phyloP scores from a whole-genome alignment of 108 stramenopile species.

The Fistulifera pelliculosa region DNA sequence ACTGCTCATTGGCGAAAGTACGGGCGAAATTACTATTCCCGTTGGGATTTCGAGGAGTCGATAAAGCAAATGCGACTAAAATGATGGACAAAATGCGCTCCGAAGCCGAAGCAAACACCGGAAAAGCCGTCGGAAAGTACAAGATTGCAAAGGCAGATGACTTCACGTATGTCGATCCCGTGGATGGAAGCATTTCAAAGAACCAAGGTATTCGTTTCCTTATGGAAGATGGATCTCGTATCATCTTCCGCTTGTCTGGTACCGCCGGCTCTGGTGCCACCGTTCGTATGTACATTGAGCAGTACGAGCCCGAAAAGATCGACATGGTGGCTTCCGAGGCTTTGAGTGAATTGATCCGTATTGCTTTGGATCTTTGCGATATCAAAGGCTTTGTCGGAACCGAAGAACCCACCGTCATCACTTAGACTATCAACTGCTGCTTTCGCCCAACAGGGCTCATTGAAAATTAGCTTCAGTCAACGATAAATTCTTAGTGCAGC shows the following conservation, averaged over 20 bases:
- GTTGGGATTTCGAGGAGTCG: conserved; percentile 98
- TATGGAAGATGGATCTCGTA: conserved; percentile 90
- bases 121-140: conserved; percentile 66
- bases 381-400: conserved; percentile 90
- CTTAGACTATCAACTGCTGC: too few species aligned
- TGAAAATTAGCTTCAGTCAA: too few species aligned
- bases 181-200: conserved; percentile 87
- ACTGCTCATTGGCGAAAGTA: conserved; percentile 91
- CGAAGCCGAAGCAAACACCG: conserved; percentile 53
- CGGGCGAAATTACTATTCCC: conserved; percentile 98
- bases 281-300: conserved; percentile 98
- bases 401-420: conserved; percentile 97
- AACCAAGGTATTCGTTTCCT: conserved; percentile 94
- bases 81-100: conserved; percentile 96
- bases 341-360: conserved; percentile 72
- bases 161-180: conserved; percentile 95
- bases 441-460: too few species aligned
- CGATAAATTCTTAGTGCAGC: too few species aligned
- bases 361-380: conserved; percentile 84
- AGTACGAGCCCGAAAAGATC: conserved; percentile 88
- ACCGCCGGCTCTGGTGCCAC: conserved; percentile 98
- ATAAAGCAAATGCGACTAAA: conserved; percentile 64
- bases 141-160: conserved; percentile 89
- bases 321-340: conserved; percentile 65
- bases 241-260: conserved; percentile 97